Evolutionary conservation across 2,329 filamentous ascomycete species (phyloP).

Genomic region (Aspergillus sp.): DNA sequence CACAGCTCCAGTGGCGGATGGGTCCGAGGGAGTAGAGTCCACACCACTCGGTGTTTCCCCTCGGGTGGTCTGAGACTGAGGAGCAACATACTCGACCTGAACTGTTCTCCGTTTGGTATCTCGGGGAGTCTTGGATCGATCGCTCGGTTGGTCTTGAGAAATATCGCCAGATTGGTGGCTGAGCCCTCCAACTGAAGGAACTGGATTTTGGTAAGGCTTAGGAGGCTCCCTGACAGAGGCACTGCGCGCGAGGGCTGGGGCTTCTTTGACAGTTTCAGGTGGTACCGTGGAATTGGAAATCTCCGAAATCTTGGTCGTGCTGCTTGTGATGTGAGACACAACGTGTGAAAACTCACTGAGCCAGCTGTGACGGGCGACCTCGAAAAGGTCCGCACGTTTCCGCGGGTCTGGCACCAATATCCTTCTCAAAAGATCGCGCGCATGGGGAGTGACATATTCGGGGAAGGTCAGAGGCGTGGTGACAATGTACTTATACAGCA

Average conservation of each 20-base stretch:
- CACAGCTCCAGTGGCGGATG: conserved; percentile 16
- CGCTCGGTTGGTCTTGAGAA: conserved; percentile 60
- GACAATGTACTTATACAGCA: conserved; percentile 98
- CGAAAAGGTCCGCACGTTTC: conserved; percentile 91
- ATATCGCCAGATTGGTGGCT: conserved; percentile 70
- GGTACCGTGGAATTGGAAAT: conserved; percentile 74
- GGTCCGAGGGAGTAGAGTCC: conserved; percentile 7
- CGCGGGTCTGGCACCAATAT: conserved; percentile 94
- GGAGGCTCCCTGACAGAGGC: conserved; percentile 85
- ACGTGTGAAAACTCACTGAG: conserved; percentile 95
- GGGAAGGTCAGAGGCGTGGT: conserved; percentile 95
- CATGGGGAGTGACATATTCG: conserved; percentile 97
- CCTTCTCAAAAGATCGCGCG: conserved; percentile 81
- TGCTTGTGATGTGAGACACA: conserved; percentile 94
- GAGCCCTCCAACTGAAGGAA: conserved; percentile 54
- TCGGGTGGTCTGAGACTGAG: conserved; percentile 77
- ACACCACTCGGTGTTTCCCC: conserved; percentile 44
- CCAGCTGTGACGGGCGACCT: conserved; percentile 97
- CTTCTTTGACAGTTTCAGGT: conserved; percentile 51
- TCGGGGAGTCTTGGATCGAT: conserved; percentile 62
- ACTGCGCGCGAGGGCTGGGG: conserved; percentile 68
- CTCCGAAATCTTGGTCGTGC: conserved; percentile 79
- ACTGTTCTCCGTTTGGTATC: conserved; percentile 92
- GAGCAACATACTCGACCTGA: conserved; percentile 95
- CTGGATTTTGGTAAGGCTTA: conserved; percentile 55